Percentiles rank a stretch among this genome's conserved stretches.
Evolutionary conservation across 75 land plant genomes (phyloP).

Genomic region (Picea sitchensis): DNA sequence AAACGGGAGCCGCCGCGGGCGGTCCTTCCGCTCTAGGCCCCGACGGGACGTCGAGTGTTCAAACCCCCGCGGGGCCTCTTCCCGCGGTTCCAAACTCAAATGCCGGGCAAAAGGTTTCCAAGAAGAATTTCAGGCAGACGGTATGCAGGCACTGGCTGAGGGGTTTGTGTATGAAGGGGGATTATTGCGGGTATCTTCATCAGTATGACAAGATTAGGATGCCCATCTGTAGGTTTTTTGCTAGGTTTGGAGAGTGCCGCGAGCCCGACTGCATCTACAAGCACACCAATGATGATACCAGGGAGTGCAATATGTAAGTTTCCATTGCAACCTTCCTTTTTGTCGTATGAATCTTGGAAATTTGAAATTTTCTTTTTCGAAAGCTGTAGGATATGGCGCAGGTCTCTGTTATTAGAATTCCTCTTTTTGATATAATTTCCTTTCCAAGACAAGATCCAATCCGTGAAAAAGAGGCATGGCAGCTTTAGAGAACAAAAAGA

Average conservation of each 20-base stretch:
- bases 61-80: background rate
- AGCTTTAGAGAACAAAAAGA: too few species aligned
- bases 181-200: constrained; percentile 19
- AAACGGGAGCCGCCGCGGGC: constrained; percentile 6
- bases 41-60: constrained; percentile 6
- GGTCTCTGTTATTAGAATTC: too few species aligned
- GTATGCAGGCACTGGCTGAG: constrained; percentile 30
- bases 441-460: too few species aligned
- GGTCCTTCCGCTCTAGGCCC: constrained; percentile 8
- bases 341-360: too few species aligned
- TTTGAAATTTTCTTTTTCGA: too few species aligned
- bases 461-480: too few species aligned
- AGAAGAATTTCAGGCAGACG: constrained; percentile 16
- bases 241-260: constrained; percentile 21
- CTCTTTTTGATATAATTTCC: too few species aligned
- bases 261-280: constrained; percentile 25
- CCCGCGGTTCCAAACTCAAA: constrained; percentile 2
- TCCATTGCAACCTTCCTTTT: background rate
- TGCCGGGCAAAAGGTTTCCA: background rate
- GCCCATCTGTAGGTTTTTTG: constrained; percentile 23
- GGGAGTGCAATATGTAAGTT: constrained; percentile 23
- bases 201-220: constrained; percentile 18
- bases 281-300: constrained; percentile 21
- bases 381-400: too few species aligned
- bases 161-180: constrained; percentile 26